Conservation (phyloP, 805 yeast genomes). For the Cyberlindnera mycetangii region DNA sequence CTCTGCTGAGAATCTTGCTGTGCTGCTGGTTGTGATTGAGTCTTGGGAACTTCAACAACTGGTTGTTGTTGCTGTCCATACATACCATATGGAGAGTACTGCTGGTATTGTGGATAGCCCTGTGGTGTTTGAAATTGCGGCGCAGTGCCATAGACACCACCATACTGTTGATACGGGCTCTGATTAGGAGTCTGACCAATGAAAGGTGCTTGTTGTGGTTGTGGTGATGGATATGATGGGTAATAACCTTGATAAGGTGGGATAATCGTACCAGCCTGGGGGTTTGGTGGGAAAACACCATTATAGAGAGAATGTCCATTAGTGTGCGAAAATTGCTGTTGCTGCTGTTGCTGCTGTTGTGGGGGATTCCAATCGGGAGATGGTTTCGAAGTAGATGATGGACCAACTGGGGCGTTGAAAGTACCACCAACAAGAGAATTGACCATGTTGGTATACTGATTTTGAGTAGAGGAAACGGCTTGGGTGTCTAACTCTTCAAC, state of each 20-base stretch:
- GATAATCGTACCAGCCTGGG: slow-evolving; percentile 2
- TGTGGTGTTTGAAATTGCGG: slow-evolving; percentile 2
- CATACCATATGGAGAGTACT: slow-evolving; percentile 6
- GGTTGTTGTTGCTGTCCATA: slow-evolving; percentile 4
- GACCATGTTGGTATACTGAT: slow-evolving; percentile 3
- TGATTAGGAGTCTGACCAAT: neutral
- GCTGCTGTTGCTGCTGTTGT: neutral
- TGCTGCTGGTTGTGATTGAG: slow-evolving; percentile 8
- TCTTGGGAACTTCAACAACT: slow-evolving; percentile 14
- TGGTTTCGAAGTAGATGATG: neutral
- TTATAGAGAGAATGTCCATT: neutral
- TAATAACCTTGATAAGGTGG: slow-evolving; percentile 10
- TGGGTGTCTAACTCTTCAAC: neutral
- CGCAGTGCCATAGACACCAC: slow-evolving; percentile 3
- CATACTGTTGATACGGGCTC: slow-evolving; percentile 3
- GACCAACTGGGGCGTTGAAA: neutral
- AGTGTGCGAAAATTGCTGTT: neutral
- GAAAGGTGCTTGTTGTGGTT: slow-evolving; percentile 2
- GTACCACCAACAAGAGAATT: neutral
- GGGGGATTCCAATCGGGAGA: neutral
- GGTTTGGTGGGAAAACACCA: slow-evolving; percentile 2
- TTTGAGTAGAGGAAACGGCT: neutral
- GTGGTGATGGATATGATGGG: slow-evolving; percentile 6
- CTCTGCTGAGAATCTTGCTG: neutral
- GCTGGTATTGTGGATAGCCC: neutral